Conservation (phyloP, 371 early-diverging fungal genomes). For the Mucor saturninus region DNA sequence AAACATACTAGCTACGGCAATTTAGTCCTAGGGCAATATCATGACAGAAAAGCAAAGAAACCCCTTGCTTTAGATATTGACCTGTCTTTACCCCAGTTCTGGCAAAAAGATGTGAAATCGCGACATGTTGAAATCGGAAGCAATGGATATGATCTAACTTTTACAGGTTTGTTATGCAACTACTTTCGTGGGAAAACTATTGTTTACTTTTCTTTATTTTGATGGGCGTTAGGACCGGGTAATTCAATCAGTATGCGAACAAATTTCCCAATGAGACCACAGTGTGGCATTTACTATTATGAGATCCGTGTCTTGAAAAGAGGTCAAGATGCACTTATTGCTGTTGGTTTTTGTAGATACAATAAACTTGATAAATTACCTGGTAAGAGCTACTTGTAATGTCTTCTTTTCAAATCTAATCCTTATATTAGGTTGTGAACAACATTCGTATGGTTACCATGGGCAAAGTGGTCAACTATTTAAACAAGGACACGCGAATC, state of each 20-base stretch:
- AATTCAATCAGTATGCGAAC: conserved; percentile 82
- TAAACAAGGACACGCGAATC: conserved; percentile 51
- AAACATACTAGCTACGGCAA: conserved; percentile 40
- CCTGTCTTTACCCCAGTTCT: conserved; percentile 60
- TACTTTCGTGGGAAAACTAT: conserved; percentile 10
- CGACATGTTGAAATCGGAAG: conserved; percentile 45
- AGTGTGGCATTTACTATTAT: conserved; percentile 89
- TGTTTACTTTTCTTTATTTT: conserved; percentile 20
- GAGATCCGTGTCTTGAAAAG: conserved; percentile 83
- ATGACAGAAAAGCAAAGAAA: conserved; percentile 2
- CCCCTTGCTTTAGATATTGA: conserved; percentile 15
- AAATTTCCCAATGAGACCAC: conserved; percentile 82
- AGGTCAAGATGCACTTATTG: conserved; percentile 88
- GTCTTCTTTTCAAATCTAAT: background rate
- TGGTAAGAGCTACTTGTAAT: conserved; percentile 50
- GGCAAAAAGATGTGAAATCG: conserved; percentile 65
- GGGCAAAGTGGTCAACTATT: conserved; percentile 89
- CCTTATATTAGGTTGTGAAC: conserved; percentile 66
- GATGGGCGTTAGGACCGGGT: conserved; percentile 69
- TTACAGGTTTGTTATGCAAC: conserved; percentile 45
- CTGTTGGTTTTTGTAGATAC: conserved; percentile 77
- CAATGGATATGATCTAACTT: conserved; percentile 55
- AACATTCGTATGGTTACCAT: conserved; percentile 83
- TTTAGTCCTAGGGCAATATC: conserved; percentile 40
- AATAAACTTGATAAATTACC: conserved; percentile 70